Percentiles rank a stretch among this genome's conserved stretches.
phyloP scores from a whole-genome alignment of 129 eudicot genomes.

The Helianthus annuus region HanXRQr2.0-SUNRISE NC_035444.2:34726961-34727460 shows the following conservation, averaged over 20 bases:
- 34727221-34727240: conserved; percentile 51
- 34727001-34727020: conserved; percentile 2
- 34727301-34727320: conserved; percentile 59
- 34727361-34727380: conserved; percentile 88
- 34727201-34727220: conserved; percentile 56
- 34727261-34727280: conserved; percentile 46
- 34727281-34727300: conserved; percentile 15
- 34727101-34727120: conserved; percentile 32
- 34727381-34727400: conserved; percentile 95
- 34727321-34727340: conserved; percentile 79
- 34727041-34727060: not conserved
- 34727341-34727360: conserved; percentile 92
- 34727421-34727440: conserved; percentile 90
- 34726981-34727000: not conserved
- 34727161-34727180: conserved; percentile 94
- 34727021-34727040: not conserved
- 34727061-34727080: too few relatives aligned
- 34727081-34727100: conserved; percentile 15
- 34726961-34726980: conserved; percentile 3
- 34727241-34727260: conserved; percentile 53
- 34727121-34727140: conserved; percentile 11
- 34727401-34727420: conserved; percentile 85
- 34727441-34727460: conserved; percentile 85
- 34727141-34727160: conserved; percentile 44
- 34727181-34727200: conserved; percentile 79